Percentiles rank a stretch among this genome's conserved stretches.
phyloP scores from a whole-genome alignment of 169 alveolate genomes.

The Perkinsus marinus region DNA sequence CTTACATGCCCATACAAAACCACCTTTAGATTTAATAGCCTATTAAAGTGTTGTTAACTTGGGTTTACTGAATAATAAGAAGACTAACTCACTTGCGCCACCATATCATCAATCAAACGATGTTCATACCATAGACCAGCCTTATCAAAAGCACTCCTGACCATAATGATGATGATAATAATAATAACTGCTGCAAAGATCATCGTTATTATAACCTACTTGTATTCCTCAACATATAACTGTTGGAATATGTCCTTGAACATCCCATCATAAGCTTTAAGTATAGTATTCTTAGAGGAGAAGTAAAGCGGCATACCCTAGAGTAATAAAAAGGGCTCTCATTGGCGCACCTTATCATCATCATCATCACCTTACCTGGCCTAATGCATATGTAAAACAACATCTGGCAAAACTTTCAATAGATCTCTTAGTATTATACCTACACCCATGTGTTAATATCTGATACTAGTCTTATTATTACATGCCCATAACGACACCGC shows the following conservation, averaged over 20 bases:
- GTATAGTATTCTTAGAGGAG: conserved; percentile 74
- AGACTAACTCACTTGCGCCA: conserved; percentile 50
- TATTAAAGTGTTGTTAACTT: too few relatives aligned
- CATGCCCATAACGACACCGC: conserved; percentile 85
- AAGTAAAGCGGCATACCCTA: conserved; percentile 65
- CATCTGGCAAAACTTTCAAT: conserved; percentile 70
- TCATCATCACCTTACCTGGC: conserved; percentile 1
- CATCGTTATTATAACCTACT: background rate
- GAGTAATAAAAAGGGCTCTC: background rate
- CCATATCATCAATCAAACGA: conserved; percentile 85
- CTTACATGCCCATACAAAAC: conserved; percentile 90
- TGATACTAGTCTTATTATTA: background rate
- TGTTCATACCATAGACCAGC: conserved; percentile 66
- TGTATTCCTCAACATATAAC: conserved; percentile 59
- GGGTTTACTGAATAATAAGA: too few relatives aligned
- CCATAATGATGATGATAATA: background rate
- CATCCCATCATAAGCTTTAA: conserved; percentile 73
- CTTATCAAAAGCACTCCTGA: conserved; percentile 37
- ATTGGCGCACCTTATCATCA: background rate
- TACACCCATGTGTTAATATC: conserved; percentile 21
- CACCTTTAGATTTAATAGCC: conserved; percentile 73
- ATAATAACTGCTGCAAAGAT: background rate
- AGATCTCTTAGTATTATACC: conserved; percentile 74
- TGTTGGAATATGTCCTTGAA: conserved; percentile 75
- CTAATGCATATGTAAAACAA: conserved; percentile 66